Conservation (phyloP, 176 grass and related monocot species). For the Hsuehochloa calcarea region DNA sequence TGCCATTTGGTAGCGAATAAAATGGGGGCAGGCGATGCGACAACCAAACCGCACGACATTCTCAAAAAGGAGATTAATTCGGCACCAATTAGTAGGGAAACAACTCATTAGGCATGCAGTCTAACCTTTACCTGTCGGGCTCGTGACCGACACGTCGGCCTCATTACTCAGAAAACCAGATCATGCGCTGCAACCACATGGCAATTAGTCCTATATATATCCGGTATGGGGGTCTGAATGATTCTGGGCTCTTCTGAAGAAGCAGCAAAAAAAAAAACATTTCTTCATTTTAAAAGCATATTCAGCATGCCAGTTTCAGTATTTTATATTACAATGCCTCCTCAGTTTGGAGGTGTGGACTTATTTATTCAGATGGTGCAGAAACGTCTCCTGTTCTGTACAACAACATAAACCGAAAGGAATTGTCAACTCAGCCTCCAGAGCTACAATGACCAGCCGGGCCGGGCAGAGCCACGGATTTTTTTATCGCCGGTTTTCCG, state of each 20-base stretch:
- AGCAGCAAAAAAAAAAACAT: not conserved
- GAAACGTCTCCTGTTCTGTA: not conserved
- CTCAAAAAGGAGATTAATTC: not conserved
- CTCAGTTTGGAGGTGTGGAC: too few species aligned
- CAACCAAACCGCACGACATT: not conserved
- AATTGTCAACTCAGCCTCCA: not conserved
- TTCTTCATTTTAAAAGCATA: not conserved
- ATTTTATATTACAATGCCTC: not conserved
- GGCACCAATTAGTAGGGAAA: not conserved
- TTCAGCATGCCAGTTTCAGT: too few species aligned
- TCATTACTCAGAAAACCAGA: not conserved
- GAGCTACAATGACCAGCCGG: not conserved
- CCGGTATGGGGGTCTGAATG: not conserved
- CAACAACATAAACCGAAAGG: not conserved
- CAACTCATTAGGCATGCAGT: not conserved
- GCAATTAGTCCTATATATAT: not conserved
- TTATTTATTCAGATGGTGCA: not conserved
- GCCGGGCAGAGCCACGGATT: too few species aligned
- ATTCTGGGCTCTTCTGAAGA: not conserved
- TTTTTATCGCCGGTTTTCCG: too few species aligned
- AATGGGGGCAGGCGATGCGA: not conserved
- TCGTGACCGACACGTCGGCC: not conserved
- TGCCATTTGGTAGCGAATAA: not conserved
- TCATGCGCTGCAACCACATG: not conserved
- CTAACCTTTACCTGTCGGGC: not conserved